Percentiles rank a stretch among this genome's conserved stretches.
Conservation (phyloP, 192 early-diverging fungal species). For the Podila verticillata region DNA sequence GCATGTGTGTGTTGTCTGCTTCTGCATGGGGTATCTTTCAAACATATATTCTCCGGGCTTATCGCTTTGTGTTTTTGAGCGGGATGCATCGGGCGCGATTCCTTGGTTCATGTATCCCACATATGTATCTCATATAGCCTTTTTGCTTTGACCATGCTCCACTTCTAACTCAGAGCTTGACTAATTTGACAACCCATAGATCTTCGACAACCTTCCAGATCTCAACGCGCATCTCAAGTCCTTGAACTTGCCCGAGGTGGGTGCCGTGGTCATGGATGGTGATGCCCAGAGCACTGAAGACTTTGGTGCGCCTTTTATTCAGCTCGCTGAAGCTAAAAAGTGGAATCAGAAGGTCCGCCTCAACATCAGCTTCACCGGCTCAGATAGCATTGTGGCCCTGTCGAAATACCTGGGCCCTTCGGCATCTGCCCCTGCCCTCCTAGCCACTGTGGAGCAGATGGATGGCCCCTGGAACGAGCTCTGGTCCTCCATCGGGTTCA, state of each 20-base stretch:
- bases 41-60: no score
- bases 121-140: no score
- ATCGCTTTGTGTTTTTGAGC: no score
- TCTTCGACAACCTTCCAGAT: constrained; percentile 18
- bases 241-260: constrained; percentile 26
- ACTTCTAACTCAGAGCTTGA: no score
- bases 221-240: constrained; percentile 21
- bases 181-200: constrained; percentile 5
- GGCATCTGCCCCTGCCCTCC: constrained; percentile 4
- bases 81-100: no score
- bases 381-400: constrained; percentile 14
- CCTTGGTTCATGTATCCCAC: no score
- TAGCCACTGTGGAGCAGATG: constrained; percentile 30
- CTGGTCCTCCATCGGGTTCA: constrained; percentile 33
- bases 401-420: not conserved
- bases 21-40: no score
- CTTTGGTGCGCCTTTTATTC: constrained; percentile 44
- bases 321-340: constrained; percentile 25
- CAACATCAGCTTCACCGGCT: constrained; percentile 32
- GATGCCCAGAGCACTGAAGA: constrained; percentile 31
- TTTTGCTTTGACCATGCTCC: no score
- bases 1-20: no score
- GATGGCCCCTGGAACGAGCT: constrained; percentile 39
- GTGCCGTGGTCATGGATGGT: constrained; percentile 44
- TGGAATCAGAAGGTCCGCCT: constrained; percentile 31